These are phyloP conservation scores for Epichloe aotearoae DNA, from an alignment of 2,329 filamentous ascomycete species.

Conservation along the genomic window DNA sequence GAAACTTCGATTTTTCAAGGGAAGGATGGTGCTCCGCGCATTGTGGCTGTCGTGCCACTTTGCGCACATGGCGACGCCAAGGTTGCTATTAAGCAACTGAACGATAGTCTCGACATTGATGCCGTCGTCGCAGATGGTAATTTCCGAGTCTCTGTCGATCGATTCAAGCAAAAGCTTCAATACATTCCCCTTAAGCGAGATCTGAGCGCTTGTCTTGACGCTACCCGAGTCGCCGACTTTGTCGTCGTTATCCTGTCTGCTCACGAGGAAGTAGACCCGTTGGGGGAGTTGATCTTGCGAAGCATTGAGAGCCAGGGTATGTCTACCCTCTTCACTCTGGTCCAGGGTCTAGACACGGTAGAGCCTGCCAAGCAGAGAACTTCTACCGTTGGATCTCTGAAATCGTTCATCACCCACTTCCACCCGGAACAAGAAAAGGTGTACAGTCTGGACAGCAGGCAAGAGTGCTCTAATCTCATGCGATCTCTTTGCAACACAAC, in stretches of 20 bases:
- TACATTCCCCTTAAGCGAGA: slow-evolving; percentile 67
- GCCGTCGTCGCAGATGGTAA: slow-evolving; percentile 45
- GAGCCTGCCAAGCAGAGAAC: slow-evolving; percentile 67
- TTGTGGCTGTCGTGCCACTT: slow-evolving; percentile 79
- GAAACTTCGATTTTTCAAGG: slow-evolving; percentile 75
- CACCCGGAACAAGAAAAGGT: slow-evolving; percentile 87
- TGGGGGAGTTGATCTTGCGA: slow-evolving; percentile 74
- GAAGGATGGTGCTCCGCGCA: slow-evolving; percentile 70
- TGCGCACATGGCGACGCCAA: slow-evolving; percentile 58
- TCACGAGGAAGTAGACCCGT: slow-evolving; percentile 66
- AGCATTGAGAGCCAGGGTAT: slow-evolving; percentile 89
- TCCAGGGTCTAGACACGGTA: slow-evolving; percentile 65
- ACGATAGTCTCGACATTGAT: slow-evolving; percentile 67
- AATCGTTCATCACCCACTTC: slow-evolving; percentile 88
- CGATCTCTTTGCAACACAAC: slow-evolving; percentile 82
- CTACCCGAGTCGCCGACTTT: slow-evolving; percentile 80
- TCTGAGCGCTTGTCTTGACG: slow-evolving; percentile 66
- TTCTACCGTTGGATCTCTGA: slow-evolving; percentile 68
- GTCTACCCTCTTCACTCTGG: slow-evolving; percentile 78
- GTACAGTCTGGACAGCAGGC: slow-evolving; percentile 73
- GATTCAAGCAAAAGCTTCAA: slow-evolving; percentile 90
- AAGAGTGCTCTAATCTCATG: slow-evolving; percentile 85
- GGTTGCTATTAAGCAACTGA: slow-evolving; percentile 56
- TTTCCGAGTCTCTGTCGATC: slow-evolving; percentile 59
- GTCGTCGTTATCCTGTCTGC: slow-evolving; percentile 77